Percentiles rank a stretch among this genome's conserved stretches.
phyloP scores from a whole-genome alignment of 2,329 filamentous ascomycete species.

The Trichoderma pleuroti region DNA sequence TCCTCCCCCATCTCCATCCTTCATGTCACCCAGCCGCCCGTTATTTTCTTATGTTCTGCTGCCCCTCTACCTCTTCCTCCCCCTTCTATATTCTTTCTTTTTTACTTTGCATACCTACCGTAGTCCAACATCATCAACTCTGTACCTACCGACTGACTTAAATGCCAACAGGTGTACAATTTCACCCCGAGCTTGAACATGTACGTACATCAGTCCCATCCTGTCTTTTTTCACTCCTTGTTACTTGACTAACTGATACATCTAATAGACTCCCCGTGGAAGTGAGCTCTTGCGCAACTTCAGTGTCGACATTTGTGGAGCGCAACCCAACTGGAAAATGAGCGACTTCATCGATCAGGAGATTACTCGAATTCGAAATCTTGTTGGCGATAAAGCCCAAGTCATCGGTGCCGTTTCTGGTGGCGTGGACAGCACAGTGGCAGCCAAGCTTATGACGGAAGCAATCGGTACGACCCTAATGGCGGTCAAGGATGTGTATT shows the following conservation, averaged over 20 bases:
- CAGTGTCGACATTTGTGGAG: constrained; percentile 74
- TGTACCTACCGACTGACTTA: background rate
- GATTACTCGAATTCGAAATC: constrained; percentile 71
- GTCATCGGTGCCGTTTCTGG: constrained; percentile 65
- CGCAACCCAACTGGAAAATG: constrained; percentile 80
- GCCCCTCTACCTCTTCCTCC: background rate
- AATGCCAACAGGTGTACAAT: constrained; percentile 61
- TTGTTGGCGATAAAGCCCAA: constrained; percentile 78
- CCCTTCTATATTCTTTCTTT: background rate
- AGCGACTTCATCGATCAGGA: constrained; percentile 76
- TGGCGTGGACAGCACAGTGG: constrained; percentile 87
- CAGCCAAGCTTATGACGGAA: constrained; percentile 78
- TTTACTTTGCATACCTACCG: background rate
- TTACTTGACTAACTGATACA: constrained; percentile 45
- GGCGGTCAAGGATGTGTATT: background rate
- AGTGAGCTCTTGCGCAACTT: constrained; percentile 74
- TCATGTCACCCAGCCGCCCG: background rate
- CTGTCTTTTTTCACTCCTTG: background rate
- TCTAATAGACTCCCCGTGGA: constrained; percentile 49
- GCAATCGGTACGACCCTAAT: constrained; percentile 56
- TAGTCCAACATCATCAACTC: background rate
- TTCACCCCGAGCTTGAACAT: constrained; percentile 73
- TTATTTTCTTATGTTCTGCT: background rate
- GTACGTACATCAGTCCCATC: constrained; percentile 19
- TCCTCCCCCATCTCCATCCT: background rate